Percentiles rank a stretch among this genome's conserved stretches.
phyloP scores from a whole-genome alignment of 108 stramenopile genomes.

The Chaetoceros muelleri region DNA sequence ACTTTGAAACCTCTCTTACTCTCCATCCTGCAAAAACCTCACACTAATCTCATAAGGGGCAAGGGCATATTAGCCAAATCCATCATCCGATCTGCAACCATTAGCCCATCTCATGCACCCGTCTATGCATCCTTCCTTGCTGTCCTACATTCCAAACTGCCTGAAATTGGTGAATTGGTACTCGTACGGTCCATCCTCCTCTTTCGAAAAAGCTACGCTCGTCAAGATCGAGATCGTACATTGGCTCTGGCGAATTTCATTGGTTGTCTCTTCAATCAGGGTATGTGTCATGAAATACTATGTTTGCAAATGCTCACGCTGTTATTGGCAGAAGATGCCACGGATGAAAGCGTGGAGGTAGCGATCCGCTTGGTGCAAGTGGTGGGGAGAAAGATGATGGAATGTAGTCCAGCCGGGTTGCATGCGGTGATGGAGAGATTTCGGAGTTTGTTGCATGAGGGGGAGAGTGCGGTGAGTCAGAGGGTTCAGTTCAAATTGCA shows the following conservation, averaged over 20 bases:
- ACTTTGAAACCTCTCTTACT: constrained; percentile 93
- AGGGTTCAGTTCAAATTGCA: constrained; percentile 94
- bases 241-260: constrained; percentile 81
- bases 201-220: constrained; percentile 84
- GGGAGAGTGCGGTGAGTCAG: constrained; percentile 50
- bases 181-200: constrained; percentile 72
- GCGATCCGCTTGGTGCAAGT: constrained; percentile 87
- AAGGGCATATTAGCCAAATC: constrained; percentile 84
- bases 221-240: constrained; percentile 80
- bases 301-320: constrained; percentile 92
- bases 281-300: constrained; percentile 92
- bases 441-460: constrained; percentile 91
- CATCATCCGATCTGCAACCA: constrained; percentile 80
- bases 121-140: constrained; percentile 90
- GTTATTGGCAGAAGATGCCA: constrained; percentile 89
- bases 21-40: constrained; percentile 72
- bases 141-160: constrained; percentile 95
- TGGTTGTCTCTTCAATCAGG: constrained; percentile 96
- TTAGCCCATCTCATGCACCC: constrained; percentile 65
- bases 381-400: constrained; percentile 70
- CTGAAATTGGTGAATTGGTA: constrained; percentile 93
- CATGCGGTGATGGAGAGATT: constrained; percentile 93
- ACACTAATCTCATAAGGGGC: constrained; percentile 92
- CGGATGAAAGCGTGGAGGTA: constrained; percentile 95
- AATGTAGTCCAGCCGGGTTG: constrained; percentile 88